phyloP scores from a whole-genome alignment of 2,329 filamentous ascomycete genomes.

The Penicillium decumbens region DNA sequence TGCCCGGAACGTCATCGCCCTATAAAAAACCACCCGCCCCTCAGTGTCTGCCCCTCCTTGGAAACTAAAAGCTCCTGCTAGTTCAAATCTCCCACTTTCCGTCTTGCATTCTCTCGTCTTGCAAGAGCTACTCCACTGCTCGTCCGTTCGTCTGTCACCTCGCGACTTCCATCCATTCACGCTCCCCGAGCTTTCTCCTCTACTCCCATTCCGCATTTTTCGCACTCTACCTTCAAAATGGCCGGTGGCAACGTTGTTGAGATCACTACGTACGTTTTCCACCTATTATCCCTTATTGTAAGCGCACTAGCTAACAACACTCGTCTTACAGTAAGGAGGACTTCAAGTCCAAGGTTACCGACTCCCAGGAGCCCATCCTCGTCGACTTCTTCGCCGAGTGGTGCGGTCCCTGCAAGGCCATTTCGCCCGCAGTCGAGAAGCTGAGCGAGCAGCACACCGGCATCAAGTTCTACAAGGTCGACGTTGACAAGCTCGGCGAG shows the following conservation, averaged over 20 bases:
- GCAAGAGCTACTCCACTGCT: constrained; percentile 10
- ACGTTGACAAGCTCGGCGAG: constrained; percentile 76
- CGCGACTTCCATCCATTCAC: constrained; percentile 29
- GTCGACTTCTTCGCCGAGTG: constrained; percentile 85
- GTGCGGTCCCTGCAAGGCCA: constrained; percentile 94
- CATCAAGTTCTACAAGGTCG: constrained; percentile 79
- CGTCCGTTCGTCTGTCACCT: constrained; percentile 3
- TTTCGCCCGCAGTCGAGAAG: constrained; percentile 69
- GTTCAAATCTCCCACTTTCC: constrained; percentile 15
- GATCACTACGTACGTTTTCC: constrained; percentile 25
- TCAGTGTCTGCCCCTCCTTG: constrained; percentile 16
- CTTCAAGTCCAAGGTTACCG: constrained; percentile 50
- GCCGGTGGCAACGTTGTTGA: constrained; percentile 18
- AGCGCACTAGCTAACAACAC: not conserved
- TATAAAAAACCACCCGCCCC: constrained; percentile 28
- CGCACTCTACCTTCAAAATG: constrained; percentile 22
- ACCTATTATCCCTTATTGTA: too few species aligned
- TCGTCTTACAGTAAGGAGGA: constrained; percentile 50
- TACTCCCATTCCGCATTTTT: constrained; percentile 18
- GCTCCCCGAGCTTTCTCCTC: constrained; percentile 15
- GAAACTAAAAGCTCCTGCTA: constrained; percentile 12
- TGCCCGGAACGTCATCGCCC: constrained; percentile 29
- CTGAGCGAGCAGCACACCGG: constrained; percentile 55
- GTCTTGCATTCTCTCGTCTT: constrained; percentile 8
- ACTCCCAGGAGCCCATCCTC: constrained; percentile 58